Evolutionary conservation across 2,329 filamentous ascomycete genomes (phyloP).

Genomic region (Fusarium setosum): DNA sequence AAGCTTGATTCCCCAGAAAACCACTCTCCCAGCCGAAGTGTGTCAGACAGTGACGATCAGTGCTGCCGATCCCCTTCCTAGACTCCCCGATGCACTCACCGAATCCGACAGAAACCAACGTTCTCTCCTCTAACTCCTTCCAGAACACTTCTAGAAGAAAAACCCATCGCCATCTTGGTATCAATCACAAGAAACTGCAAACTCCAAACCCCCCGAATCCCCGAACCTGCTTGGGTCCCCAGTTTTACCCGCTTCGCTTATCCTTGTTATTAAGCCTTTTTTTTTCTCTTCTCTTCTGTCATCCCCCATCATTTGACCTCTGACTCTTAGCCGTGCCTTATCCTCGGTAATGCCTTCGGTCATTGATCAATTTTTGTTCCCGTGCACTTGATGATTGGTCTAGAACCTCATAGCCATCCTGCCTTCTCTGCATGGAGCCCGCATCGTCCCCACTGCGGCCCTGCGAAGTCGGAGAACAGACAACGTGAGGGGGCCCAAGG

Average conservation of each 20-base stretch:
- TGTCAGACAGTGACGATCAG: slow-evolving; percentile 5
- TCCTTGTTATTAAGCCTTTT: neutral
- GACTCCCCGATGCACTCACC: slow-evolving; percentile 1
- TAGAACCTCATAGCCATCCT: neutral
- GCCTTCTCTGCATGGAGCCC: neutral
- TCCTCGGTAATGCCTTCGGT: slow-evolving; percentile 4
- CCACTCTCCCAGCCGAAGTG: neutral
- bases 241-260: neutral
- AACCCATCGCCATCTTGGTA: neutral
- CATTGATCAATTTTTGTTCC: neutral
- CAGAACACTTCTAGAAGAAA: slow-evolving; percentile 24
- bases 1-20: slow-evolving; percentile 34
- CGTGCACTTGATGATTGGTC: neutral
- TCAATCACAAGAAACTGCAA: slow-evolving; percentile 1
- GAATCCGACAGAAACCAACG: slow-evolving; percentile 6
- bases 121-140: slow-evolving; percentile 8
- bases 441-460: neutral
- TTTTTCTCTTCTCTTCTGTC: too few species aligned
- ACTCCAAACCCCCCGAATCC: slow-evolving; percentile 2
- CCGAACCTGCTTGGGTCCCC: neutral
- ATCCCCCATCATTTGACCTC: slow-evolving; percentile 6
- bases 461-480: neutral
- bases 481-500: too few species aligned
- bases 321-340: neutral
- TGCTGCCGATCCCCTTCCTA: slow-evolving; percentile 10